Conservation (phyloP, 2,329 filamentous ascomycete genomes). For the Fusarium tricinctum region DNA sequence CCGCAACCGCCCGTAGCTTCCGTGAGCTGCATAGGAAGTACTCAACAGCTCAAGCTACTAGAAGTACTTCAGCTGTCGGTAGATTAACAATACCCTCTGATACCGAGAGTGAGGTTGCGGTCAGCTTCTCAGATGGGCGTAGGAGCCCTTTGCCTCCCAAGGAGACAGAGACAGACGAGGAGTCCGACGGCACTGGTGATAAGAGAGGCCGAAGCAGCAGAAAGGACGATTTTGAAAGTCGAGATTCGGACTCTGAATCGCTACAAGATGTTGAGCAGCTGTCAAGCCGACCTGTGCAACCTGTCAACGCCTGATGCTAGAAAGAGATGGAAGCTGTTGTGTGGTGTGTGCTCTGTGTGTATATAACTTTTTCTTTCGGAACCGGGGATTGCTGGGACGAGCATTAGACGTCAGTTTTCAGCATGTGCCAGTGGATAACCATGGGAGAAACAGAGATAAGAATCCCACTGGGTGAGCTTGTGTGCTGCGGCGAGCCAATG, state of each 20-base stretch:
- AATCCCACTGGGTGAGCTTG: slow-evolving; percentile 19
- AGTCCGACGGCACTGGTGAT: slow-evolving; percentile 34
- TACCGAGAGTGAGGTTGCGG: slow-evolving; percentile 71
- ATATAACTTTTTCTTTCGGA: slow-evolving; percentile 48
- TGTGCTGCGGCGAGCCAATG: slow-evolving; percentile 16
- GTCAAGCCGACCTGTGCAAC: slow-evolving; percentile 51
- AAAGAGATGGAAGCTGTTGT: slow-evolving; percentile 25
- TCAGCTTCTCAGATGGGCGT: slow-evolving; percentile 72
- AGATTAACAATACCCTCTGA: slow-evolving; percentile 65
- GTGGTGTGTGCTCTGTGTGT: slow-evolving; percentile 43
- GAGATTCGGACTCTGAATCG: slow-evolving; percentile 51
- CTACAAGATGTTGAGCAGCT: slow-evolving; percentile 49
- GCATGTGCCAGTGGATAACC: slow-evolving; percentile 1
- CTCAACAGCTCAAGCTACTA: slow-evolving; percentile 65
- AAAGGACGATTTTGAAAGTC: slow-evolving; percentile 49
- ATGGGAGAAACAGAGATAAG: slow-evolving; percentile 17
- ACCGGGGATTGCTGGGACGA: slow-evolving; percentile 17
- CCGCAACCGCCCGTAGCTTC: slow-evolving; percentile 76
- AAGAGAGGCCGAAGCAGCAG: slow-evolving; percentile 44
- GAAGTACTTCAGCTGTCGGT: slow-evolving; percentile 58
- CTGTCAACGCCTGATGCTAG: slow-evolving; percentile 52
- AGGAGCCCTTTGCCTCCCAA: slow-evolving; percentile 69
- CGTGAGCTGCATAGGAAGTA: slow-evolving; percentile 73
- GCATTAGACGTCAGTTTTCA: slow-evolving; percentile 28
- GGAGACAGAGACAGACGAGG: slow-evolving; percentile 58